A percentile compares a stretch with the other conserved stretches of the same genome.
These are phyloP conservation scores for Hibiscus syriacus DNA, from an alignment of 345 rosid genomes.

Conservation along the genomic window DNA sequence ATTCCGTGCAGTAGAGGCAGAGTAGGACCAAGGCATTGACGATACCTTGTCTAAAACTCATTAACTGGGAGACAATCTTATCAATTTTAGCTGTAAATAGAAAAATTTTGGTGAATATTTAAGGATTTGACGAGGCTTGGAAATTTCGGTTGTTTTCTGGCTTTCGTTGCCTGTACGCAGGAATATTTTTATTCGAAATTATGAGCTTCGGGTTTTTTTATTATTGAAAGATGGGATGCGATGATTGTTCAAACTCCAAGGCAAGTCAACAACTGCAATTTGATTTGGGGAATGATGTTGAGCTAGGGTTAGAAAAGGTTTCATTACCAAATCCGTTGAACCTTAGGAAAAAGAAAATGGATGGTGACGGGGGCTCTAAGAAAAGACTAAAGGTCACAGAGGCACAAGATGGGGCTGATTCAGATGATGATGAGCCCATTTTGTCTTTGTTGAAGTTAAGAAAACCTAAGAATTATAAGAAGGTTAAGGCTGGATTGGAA, in stretches of 20 bases:
- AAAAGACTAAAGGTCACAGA: slow-evolving; percentile 37
- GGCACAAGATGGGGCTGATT: slow-evolving; percentile 39
- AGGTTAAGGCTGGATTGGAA: slow-evolving; percentile 40
- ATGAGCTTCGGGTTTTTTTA: slow-evolving; percentile 28
- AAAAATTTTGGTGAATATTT: background rate
- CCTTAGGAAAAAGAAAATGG: slow-evolving; percentile 43
- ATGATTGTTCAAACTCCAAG: slow-evolving; percentile 22
- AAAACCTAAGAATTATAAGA: slow-evolving; percentile 51
- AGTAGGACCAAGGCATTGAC: slow-evolving; percentile 12
- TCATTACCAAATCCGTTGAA: slow-evolving; percentile 18
- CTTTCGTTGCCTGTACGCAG: slow-evolving; percentile 19
- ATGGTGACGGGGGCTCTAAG: slow-evolving; percentile 45
- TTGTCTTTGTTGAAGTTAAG: slow-evolving; percentile 57
- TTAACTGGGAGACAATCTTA: slow-evolving; percentile 9
- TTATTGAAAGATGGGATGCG: slow-evolving; percentile 34
- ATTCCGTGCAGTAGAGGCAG: background rate
- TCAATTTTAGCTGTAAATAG: background rate
- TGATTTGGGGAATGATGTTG: slow-evolving; percentile 15
- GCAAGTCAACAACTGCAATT: slow-evolving; percentile 15
- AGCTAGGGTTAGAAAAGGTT: slow-evolving; percentile 42
- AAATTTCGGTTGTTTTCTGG: slow-evolving; percentile 15
- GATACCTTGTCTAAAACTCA: slow-evolving; percentile 2
- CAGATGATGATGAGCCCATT: slow-evolving; percentile 82
- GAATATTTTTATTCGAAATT: slow-evolving; percentile 3
- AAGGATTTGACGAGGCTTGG: slow-evolving; percentile 1